Percentiles rank a stretch among this genome's conserved stretches.
These are phyloP conservation scores for Nadsonia commutata DNA, from an alignment of 1,139 yeast genomes.

Conservation along the genomic window DNA sequence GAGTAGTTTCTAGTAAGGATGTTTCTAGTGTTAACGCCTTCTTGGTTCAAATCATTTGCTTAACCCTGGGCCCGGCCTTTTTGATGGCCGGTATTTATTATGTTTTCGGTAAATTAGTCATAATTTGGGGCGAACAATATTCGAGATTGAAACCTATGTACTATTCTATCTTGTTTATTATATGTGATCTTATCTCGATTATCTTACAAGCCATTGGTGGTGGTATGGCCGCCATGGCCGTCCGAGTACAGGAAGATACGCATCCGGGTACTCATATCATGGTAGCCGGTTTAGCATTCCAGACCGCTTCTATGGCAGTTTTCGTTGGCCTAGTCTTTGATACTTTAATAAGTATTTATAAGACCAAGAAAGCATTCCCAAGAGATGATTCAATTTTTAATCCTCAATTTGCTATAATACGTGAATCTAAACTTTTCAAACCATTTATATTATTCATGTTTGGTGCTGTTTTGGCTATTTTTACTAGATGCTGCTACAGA, in stretches of 20 bases:
- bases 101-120: constrained; percentile 56
- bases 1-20: constrained; percentile 35
- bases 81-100: constrained; percentile 81
- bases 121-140: constrained; percentile 49
- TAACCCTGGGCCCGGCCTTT: constrained; percentile 80
- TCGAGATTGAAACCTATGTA: constrained; percentile 59
- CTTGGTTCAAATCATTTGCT: constrained; percentile 50
- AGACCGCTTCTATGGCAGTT: constrained; percentile 56
- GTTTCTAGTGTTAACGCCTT: constrained; percentile 29
- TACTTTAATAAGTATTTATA: constrained; percentile 35
- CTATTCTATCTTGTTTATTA: constrained; percentile 56
- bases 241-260: constrained; percentile 25
- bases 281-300: constrained; percentile 72
- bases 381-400: constrained; percentile 18
- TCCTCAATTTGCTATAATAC: constrained; percentile 28
- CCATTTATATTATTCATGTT: constrained; percentile 27
- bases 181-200: constrained; percentile 53
- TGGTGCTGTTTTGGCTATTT: constrained; percentile 33
- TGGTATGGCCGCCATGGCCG: constrained; percentile 53
- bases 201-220: constrained; percentile 73
- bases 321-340: constrained; percentile 45
- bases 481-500: constrained; percentile 64
- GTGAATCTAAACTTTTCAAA: constrained; percentile 28
- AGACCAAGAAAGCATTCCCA: constrained; percentile 13
- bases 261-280: constrained; percentile 55